Base-by-base conservation (phyloP, 1,139 yeast genomes). In the Debaryomyces udenii region DNA sequence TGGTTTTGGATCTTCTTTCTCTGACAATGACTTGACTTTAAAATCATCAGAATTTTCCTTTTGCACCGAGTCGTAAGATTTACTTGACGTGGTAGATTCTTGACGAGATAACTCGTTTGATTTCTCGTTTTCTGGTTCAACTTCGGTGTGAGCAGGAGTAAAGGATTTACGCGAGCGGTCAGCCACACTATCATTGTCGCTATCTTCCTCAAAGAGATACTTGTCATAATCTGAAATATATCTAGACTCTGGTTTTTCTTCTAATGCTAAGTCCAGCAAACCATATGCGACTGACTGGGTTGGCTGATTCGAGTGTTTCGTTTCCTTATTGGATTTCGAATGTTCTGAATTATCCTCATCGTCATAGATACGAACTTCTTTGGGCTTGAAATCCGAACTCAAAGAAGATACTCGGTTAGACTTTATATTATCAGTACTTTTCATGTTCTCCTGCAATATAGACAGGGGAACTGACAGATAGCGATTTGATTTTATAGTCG, bases 391-490 rank as follows among this genome's bases (percentile, higher is more conserved):
- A 43, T 62, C 59, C 18, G 57, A 47, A 35, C 55, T 65, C 28
- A 64, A 52, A 1, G 70, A 64, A 1, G 57, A 43, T 5, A 56
- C 49, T 44, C 70, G 51, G n/a, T 18, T 23, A 6, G 22, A 6
- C 17, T 9, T 34, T n/a, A 18, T 10, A 6, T 27, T 26, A n/a
- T 17, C 31, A 34, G 30, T 11, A 16, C 31, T 26, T 20, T 36
- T 36, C 3, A 28, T 13, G 13, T 45, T 41, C 3, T 36, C 24
- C 33, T 37, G 40, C 27, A 44, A 18, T 18, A 42, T 39, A 9
- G 47, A 41, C 53, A 51, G 56, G 4, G 77, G 76, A 6, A 65
- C 67, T 14, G 75, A 68, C 6, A 74, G 62, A 38, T 56, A 66
- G 39, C 76, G 56, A 42, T 56, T 68, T 5, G 73, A 63, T 48